Base-by-base conservation (phyloP, 768 basidiomycete species). In the Filobasidium wieringae region DNA sequence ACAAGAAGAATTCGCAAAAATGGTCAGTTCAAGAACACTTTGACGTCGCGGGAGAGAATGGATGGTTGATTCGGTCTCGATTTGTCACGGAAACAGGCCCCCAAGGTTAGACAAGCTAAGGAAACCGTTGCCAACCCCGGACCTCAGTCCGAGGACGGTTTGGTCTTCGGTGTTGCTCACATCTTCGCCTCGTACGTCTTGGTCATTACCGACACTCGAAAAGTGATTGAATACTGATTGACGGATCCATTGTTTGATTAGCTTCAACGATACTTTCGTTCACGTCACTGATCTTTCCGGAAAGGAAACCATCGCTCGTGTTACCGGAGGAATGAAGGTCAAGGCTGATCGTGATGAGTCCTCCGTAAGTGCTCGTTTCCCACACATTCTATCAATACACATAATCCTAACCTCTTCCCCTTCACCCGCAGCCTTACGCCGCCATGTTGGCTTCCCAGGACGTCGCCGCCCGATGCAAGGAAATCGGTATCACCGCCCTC, bases 331-430 rank as follows among this genome's bases (percentile, higher is more conserved):
- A 61, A 97, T 97, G 95, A 97, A 97, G 80, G 95, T 99, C 78
- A 99, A 97, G 80, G 95, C 93, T 12, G 95, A 99, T 78, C 87
- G 95, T 77, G 95, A 99, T 79, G 95, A 99, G 79, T 96, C 91
- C 39, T 96, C 92, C 88, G 95, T 72, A 57, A 64, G 70, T 67
- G 11, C n/a, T 11, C 26, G 15, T 14, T 14, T 26, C 36, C 11
- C 4, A 19, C 37, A 36, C 6, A 27, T 29, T 8, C 7, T 31
- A 15, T 43, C 19, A 17, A 12, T 52, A 29, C 12, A 52, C 12
- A 33, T 29, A 15, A 26, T 26, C 49, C 24, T 11, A 29, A 26
- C 24, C 22, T 26, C 40, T 2, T 3, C 43, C 12, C 22, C 43
- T 31, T 32, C 4, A 17, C 22, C 24, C 50, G 1, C 49, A 73